These are phyloP conservation scores for Poteriospumella lacustris DNA, from an alignment of 108 stramenopile genomes.

Conservation along the genomic window DNA sequence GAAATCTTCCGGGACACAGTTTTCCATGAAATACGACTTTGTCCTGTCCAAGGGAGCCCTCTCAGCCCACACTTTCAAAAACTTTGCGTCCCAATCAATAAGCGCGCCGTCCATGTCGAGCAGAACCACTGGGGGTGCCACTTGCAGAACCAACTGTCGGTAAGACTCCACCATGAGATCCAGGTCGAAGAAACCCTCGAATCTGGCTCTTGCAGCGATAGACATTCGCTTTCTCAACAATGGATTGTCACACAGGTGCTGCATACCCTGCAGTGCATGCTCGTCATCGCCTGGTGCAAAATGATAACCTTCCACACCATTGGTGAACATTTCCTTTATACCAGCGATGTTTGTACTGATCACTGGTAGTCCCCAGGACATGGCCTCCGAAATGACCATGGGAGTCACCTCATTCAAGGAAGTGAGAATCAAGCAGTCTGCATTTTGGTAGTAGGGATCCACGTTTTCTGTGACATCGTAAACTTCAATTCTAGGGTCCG, in stretches of 20 bases:
- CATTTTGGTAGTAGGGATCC: neutral
- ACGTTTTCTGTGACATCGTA: conserved; percentile 10
- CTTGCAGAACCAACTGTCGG: neutral
- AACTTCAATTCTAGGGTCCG: neutral
- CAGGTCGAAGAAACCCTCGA: neutral
- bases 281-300: neutral
- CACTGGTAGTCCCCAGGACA: conserved; percentile 6
- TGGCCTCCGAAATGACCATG: neutral
- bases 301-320: neutral
- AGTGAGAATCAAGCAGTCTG: neutral
- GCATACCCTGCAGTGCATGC: neutral
- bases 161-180: neutral
- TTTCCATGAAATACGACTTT: conserved; percentile 21
- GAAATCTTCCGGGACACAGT: neutral
- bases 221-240: neutral
- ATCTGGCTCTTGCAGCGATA: neutral
- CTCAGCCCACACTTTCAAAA: neutral
- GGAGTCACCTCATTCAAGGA: conserved; percentile 9
- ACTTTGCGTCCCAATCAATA: neutral
- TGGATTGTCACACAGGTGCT: neutral
- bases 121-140: neutral
- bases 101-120: conserved; percentile 5
- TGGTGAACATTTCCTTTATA: conserved; percentile 4
- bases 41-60: neutral
- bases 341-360: conserved; percentile 11